Evolutionary conservation across 2,329 filamentous ascomycete species (phyloP).

Genomic region (Arthroderma uncinatum): DNA sequence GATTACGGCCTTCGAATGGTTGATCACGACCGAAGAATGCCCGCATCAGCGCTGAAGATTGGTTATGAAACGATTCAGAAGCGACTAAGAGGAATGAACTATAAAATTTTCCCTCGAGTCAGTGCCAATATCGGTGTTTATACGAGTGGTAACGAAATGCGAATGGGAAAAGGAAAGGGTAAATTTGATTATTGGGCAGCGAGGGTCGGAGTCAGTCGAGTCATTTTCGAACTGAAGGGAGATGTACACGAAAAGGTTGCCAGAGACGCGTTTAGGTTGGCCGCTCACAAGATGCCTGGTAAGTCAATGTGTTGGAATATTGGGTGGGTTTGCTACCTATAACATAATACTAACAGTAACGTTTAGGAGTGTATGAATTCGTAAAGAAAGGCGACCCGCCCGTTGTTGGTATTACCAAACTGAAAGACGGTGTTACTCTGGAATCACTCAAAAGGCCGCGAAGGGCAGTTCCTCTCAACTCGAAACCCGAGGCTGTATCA

Average conservation of each 20-base stretch:
- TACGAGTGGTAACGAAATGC: slow-evolving; percentile 86
- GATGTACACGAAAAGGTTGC: slow-evolving; percentile 90
- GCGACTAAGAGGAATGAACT: slow-evolving; percentile 79
- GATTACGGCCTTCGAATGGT: slow-evolving; percentile 90
- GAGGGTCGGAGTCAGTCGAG: slow-evolving; percentile 77
- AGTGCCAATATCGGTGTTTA: slow-evolving; percentile 92
- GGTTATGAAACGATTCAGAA: slow-evolving; percentile 90
- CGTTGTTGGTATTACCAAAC: slow-evolving; percentile 83
- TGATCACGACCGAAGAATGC: slow-evolving; percentile 86
- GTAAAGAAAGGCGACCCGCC: slow-evolving; percentile 84
- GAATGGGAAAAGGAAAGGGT: slow-evolving; percentile 99
- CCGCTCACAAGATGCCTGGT: slow-evolving; percentile 91
- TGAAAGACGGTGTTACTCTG: slow-evolving; percentile 67
- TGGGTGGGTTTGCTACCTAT: neutral
- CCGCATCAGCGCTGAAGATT: slow-evolving; percentile 72
- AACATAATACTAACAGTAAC: neutral
- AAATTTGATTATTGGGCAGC: slow-evolving; percentile 94
- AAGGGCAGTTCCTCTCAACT: slow-evolving; percentile 45
- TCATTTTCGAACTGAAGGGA: slow-evolving; percentile 86
- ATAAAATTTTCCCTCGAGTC: slow-evolving; percentile 82
- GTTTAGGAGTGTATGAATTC: slow-evolving; percentile 61
- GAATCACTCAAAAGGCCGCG: slow-evolving; percentile 74
- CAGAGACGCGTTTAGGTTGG: slow-evolving; percentile 83
- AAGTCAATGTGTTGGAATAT: slow-evolving; percentile 26
- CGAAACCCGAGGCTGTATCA: neutral